A percentile compares a stretch with the other conserved stretches of the same genome.
Conservation (phyloP, 805 yeast species). For the Phaffomyces thermotolerans region DNA sequence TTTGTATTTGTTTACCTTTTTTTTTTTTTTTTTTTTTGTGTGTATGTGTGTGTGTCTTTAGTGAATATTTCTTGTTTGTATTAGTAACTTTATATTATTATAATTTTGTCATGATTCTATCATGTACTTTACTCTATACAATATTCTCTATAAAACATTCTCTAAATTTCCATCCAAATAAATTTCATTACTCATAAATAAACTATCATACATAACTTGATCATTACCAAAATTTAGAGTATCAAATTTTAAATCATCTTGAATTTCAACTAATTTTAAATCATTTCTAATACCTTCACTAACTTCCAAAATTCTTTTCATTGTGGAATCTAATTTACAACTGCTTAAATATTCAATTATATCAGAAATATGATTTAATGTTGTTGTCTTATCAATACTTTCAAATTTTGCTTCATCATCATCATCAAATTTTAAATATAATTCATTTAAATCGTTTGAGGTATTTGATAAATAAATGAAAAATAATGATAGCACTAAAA, state of each 20-base stretch:
- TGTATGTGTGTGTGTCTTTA: no score
- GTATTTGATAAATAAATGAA: conserved; percentile 27
- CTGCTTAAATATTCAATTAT: conserved; percentile 20
- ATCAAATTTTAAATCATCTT: conserved; percentile 20
- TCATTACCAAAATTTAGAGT: conserved; percentile 16
- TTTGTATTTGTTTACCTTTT: no score
- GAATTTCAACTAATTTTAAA: conserved; percentile 29
- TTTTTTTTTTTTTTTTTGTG: no score
- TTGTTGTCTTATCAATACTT: conserved; percentile 14
- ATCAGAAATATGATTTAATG: conserved; percentile 17
- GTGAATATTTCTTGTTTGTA: no score
- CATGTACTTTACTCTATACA: no score
- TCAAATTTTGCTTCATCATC: conserved; percentile 1
- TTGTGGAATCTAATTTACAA: conserved; percentile 32
- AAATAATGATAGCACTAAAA: conserved; percentile 35
- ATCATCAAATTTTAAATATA: conserved; percentile 4
- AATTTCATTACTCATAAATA: conserved; percentile 22
- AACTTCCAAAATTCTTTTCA: conserved; percentile 36
- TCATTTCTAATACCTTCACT: conserved; percentile 36
- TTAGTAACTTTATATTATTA: no score
- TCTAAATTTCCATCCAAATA: conserved; percentile 14
- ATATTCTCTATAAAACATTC: neutral
- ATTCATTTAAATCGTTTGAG: conserved; percentile 16
- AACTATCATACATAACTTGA: conserved; percentile 15
- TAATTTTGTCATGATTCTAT: neutral